phyloP scores from a whole-genome alignment of 495 filamentous ascomycete species.

The Lindgomyces ingoldianus region DNA sequence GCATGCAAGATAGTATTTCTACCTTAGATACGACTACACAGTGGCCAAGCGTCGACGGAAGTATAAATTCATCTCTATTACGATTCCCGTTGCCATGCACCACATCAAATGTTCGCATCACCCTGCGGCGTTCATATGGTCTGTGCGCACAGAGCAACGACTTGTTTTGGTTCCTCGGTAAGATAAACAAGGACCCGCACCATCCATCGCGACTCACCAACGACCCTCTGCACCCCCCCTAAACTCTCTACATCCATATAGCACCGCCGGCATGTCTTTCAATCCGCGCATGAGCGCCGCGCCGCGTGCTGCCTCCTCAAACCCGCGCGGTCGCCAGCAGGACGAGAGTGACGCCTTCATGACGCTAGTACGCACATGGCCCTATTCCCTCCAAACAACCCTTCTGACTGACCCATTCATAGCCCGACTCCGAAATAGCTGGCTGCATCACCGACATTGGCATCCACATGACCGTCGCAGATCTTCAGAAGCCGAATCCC shows the following conservation, averaged over 20 bases:
- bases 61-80: too few species aligned
- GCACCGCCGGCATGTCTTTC: constrained; percentile 24
- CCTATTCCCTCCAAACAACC: not conserved
- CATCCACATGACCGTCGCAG: constrained; percentile 80
- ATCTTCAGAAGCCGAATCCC: constrained; percentile 90
- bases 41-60: too few species aligned
- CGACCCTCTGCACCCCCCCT: not conserved
- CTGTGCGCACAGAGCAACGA: not conserved
- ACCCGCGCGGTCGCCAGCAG: constrained; percentile 59
- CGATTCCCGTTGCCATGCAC: too few species aligned
- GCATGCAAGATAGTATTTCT: too few species aligned
- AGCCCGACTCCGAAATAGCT: constrained; percentile 86
- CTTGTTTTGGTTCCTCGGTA: not conserved
- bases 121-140: too few species aligned
- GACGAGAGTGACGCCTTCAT: constrained; percentile 88
- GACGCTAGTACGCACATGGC: constrained; percentile 62
- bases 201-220: not conserved
- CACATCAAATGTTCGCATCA: too few species aligned
- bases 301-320: constrained; percentile 52
- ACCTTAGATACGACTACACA: too few species aligned
- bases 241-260: not conserved
- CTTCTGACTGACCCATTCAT: constrained; percentile 6
- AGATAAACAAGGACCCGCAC: not conserved
- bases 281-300: constrained; percentile 70
- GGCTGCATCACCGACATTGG: constrained; percentile 96